These are phyloP conservation scores for Trematosphaeria pertusa DNA, from an alignment of 2,329 filamentous ascomycete genomes.

Conservation along the genomic window DNA sequence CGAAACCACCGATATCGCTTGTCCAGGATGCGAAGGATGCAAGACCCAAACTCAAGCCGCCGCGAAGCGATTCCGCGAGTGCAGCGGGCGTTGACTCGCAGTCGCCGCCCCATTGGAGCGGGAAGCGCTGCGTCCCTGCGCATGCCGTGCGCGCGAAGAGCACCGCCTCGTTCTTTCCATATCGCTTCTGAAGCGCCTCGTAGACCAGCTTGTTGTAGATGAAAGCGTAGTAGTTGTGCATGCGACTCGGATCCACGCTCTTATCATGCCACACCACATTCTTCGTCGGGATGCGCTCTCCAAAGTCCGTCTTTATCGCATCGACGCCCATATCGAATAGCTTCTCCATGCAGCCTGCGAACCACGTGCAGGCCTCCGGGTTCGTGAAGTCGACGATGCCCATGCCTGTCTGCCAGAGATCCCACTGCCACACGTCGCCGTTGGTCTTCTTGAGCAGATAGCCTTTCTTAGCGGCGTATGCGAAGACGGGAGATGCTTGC, in stretches of 20 bases:
- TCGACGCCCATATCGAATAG: slow-evolving; percentile 75
- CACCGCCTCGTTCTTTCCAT: slow-evolving; percentile 63
- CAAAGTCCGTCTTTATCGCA: slow-evolving; percentile 78
- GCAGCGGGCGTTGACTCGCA: slow-evolving; percentile 77
- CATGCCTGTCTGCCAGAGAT: slow-evolving; percentile 80
- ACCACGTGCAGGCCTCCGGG: slow-evolving; percentile 72
- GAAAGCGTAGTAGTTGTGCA: slow-evolving; percentile 82
- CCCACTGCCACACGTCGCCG: slow-evolving; percentile 77
- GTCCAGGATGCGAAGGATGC: slow-evolving; percentile 73
- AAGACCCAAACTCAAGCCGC: slow-evolving; percentile 68
- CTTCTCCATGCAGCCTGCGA: slow-evolving; percentile 64
- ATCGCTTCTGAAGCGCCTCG: slow-evolving; percentile 64
- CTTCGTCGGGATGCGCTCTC: slow-evolving; percentile 71
- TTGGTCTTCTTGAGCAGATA: slow-evolving; percentile 74
- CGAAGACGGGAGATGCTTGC: slow-evolving; percentile 72
- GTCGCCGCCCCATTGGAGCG: slow-evolving; percentile 72
- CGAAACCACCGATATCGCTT: slow-evolving; percentile 75
- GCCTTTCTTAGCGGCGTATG: slow-evolving; percentile 68
- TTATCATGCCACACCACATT: slow-evolving; percentile 71
- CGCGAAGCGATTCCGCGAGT: slow-evolving; percentile 73
- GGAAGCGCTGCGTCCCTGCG: slow-evolving; percentile 73
- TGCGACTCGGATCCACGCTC: slow-evolving; percentile 66
- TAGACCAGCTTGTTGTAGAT: slow-evolving; percentile 75
- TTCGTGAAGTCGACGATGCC: slow-evolving; percentile 77
- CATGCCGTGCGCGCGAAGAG: slow-evolving; percentile 73